phyloP scores from a whole-genome alignment of 2,329 filamentous ascomycete species.

The Phialophora expanda region DNA sequence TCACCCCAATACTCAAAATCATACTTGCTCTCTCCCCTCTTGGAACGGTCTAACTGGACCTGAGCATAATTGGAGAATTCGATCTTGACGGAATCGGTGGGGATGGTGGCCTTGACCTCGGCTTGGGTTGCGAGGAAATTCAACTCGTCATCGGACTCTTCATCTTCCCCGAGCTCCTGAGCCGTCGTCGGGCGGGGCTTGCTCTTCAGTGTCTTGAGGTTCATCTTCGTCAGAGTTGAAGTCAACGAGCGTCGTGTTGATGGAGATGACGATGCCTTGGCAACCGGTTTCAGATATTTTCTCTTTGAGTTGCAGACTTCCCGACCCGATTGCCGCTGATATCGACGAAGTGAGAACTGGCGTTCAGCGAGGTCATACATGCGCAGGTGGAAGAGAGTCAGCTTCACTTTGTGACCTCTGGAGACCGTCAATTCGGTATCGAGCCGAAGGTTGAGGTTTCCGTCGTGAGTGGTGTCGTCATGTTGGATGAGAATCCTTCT shows the following conservation, averaged over 20 bases:
- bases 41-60: slow-evolving; percentile 70
- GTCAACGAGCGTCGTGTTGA: slow-evolving; percentile 62
- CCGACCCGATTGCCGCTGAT: slow-evolving; percentile 88
- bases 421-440: slow-evolving; percentile 72
- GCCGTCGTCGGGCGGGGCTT: slow-evolving; percentile 65
- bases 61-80: slow-evolving; percentile 98
- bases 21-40: slow-evolving; percentile 76
- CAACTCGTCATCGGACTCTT: slow-evolving; percentile 42
- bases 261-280: slow-evolving; percentile 23
- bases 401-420: slow-evolving; percentile 64
- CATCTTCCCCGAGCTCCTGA: slow-evolving; percentile 56
- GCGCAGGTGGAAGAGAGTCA: slow-evolving; percentile 87
- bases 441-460: slow-evolving; percentile 94
- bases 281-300: slow-evolving; percentile 62
- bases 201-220: slow-evolving; percentile 57
- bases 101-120: slow-evolving; percentile 37
- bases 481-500: slow-evolving; percentile 82
- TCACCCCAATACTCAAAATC: slow-evolving; percentile 94
- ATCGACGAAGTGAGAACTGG: slow-evolving; percentile 88
- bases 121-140: slow-evolving; percentile 29
- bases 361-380: slow-evolving; percentile 89
- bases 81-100: slow-evolving; percentile 81
- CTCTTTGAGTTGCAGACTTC: slow-evolving; percentile 87
- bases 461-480: slow-evolving; percentile 86
- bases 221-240: slow-evolving; percentile 62